Percentiles rank a stretch among this genome's conserved stretches.
Conservation (phyloP, 805 yeast species). For the Schwanniomyces vanrijiae region DNA sequence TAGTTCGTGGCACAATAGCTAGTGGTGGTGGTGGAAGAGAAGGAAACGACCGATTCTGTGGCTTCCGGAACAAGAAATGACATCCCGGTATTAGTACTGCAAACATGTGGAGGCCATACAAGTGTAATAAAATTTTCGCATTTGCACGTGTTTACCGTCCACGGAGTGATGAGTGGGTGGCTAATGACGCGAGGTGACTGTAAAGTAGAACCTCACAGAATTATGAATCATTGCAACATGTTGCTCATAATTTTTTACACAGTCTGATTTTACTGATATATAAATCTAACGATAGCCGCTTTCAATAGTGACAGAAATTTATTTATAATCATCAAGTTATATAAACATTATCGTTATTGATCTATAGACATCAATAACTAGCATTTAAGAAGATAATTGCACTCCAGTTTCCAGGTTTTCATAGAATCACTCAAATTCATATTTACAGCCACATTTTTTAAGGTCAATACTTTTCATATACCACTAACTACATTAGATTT, state of each 20-base stretch:
- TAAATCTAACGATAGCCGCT: constrained; percentile 1
- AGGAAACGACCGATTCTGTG: not conserved
- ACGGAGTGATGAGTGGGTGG: not conserved
- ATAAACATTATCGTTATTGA: not conserved
- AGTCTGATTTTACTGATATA: constrained; percentile 5
- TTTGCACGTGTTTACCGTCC: constrained; percentile 1
- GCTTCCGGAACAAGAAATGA: not conserved
- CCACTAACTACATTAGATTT: not conserved
- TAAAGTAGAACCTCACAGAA: constrained; percentile 2
- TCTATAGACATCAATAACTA: not conserved
- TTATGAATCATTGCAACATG: constrained; percentile 6
- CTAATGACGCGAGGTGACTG: constrained; percentile 7
- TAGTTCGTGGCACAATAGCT: not conserved
- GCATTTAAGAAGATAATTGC: not conserved
- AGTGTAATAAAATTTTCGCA: not conserved
- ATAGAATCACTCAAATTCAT: not conserved
- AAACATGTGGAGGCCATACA: not conserved
- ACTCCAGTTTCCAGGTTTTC: not conserved
- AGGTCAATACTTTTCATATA: not conserved
- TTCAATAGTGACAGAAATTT: not conserved
- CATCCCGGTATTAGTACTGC: not conserved
- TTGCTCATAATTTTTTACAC: constrained; percentile 6
- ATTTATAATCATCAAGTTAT: constrained; percentile 1
- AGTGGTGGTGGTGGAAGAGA: constrained; percentile 1
- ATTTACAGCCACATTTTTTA: not conserved